Conservation (phyloP, 140 eudicot genomes). For the Anethum foeniculum region DNA sequence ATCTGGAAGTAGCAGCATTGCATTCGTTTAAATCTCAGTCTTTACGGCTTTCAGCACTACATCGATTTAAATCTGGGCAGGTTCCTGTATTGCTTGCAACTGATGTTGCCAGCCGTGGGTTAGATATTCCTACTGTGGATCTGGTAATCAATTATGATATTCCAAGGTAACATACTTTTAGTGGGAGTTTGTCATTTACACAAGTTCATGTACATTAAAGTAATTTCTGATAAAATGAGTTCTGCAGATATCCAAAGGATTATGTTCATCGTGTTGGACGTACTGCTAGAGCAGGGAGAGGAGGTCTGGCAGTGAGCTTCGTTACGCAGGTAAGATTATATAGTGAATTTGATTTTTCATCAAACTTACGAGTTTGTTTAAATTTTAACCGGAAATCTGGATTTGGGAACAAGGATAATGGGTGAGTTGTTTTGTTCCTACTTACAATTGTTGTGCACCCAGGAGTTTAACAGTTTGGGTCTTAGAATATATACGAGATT, state of each 20-base stretch:
- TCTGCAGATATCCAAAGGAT: slow-evolving; percentile 56
- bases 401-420: background rate
- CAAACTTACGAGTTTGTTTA: background rate
- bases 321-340: slow-evolving; percentile 48
- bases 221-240: background rate
- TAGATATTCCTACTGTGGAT: slow-evolving; percentile 93
- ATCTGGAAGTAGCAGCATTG: slow-evolving; percentile 58
- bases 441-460: background rate
- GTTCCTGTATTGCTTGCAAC: slow-evolving; percentile 69
- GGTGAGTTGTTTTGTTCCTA: background rate
- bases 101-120: slow-evolving; percentile 84
- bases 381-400: background rate
- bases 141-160: slow-evolving; percentile 79
- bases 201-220: background rate
- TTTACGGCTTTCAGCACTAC: slow-evolving; percentile 68
- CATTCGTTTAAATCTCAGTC: slow-evolving; percentile 85
- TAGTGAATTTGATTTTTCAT: background rate
- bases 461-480: background rate
- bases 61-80: slow-evolving; percentile 77
- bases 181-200: background rate
- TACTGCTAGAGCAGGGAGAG: slow-evolving; percentile 97
- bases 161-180: slow-evolving; percentile 46
- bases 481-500: background rate
- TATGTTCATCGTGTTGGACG: slow-evolving; percentile 98
- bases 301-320: slow-evolving; percentile 75